These are phyloP conservation scores for Entelexis sorbosivorans DNA, from an alignment of 1,139 yeast genomes.

Conservation along the genomic window DNA sequence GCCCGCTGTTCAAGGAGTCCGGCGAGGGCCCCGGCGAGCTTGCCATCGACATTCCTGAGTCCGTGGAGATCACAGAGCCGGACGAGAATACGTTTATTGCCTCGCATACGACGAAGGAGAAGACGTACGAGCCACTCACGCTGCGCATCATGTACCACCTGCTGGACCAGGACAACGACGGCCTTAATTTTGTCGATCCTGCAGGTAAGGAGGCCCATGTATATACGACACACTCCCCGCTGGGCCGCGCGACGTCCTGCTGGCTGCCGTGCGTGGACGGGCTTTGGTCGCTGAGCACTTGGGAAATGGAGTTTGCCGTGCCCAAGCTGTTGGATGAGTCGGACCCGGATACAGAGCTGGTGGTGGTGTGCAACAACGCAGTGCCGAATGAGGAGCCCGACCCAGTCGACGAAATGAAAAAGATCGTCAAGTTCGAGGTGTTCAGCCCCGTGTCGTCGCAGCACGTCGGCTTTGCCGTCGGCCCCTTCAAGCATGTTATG, in stretches of 20 bases:
- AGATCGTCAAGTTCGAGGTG: slow-evolving; percentile 46
- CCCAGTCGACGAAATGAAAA: slow-evolving; percentile 56
- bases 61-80: slow-evolving; percentile 30
- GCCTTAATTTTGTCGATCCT: slow-evolving; percentile 58
- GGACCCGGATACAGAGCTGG: slow-evolving; percentile 37
- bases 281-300: slow-evolving; percentile 76
- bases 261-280: slow-evolving; percentile 97
- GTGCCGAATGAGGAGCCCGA: slow-evolving; percentile 39
- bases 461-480: slow-evolving; percentile 93
- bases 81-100: slow-evolving; percentile 27
- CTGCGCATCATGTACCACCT: slow-evolving; percentile 59
- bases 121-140: slow-evolving; percentile 47
- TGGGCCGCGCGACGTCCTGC: slow-evolving; percentile 72
- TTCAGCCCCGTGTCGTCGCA: slow-evolving; percentile 86
- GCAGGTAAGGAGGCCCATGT: slow-evolving; percentile 45
- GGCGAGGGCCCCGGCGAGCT: slow-evolving; percentile 51
- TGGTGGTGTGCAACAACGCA: slow-evolving; percentile 70
- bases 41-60: slow-evolving; percentile 58
- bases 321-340: slow-evolving; percentile 73
- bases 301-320: slow-evolving; percentile 78
- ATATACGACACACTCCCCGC: slow-evolving; percentile 68
- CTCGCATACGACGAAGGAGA: slow-evolving; percentile 21
- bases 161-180: slow-evolving; percentile 45
- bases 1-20: slow-evolving; percentile 14
- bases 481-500: slow-evolving; percentile 61